These are phyloP conservation scores for Thelonectria discophora DNA, from an alignment of 2,329 filamentous ascomycete species.

Conservation along the genomic window DNA sequence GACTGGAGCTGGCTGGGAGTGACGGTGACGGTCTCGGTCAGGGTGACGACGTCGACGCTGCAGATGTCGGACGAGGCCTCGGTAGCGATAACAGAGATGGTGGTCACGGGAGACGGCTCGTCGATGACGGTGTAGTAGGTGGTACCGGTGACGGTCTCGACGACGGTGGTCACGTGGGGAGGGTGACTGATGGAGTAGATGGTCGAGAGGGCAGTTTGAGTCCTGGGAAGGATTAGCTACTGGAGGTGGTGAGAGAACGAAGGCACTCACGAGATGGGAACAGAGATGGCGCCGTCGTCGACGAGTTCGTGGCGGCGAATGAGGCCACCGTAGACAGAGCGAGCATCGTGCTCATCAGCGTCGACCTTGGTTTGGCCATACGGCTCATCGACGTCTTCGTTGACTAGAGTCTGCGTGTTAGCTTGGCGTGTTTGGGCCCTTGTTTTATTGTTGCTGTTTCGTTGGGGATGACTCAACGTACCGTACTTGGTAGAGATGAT, in stretches of 20 bases:
- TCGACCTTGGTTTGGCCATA: not conserved
- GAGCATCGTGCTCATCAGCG: not conserved
- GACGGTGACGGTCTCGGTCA: constrained; percentile 44
- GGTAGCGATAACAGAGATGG: constrained; percentile 39
- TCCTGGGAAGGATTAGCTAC: constrained; percentile 39
- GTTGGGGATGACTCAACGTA: constrained; percentile 22
- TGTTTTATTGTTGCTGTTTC: too few species aligned
- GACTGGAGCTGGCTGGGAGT: constrained; percentile 25
- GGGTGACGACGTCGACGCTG: constrained; percentile 33
- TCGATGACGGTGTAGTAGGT: constrained; percentile 40
- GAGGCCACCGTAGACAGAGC: constrained; percentile 4
- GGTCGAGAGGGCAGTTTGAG: constrained; percentile 46
- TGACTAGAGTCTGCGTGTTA: constrained; percentile 16
- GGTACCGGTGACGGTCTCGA: constrained; percentile 42
- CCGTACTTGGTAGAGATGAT: constrained; percentile 42
- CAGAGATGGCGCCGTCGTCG: constrained; percentile 31
- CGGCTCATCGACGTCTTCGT: constrained; percentile 2
- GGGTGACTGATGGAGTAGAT: constrained; percentile 44
- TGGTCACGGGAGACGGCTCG: constrained; percentile 31
- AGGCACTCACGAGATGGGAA: constrained; percentile 48
- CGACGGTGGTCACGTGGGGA: constrained; percentile 30
- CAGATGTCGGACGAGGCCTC: constrained; percentile 36
- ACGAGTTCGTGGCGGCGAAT: constrained; percentile 28
- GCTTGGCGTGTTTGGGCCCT: not conserved
- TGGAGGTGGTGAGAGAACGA: not conserved